Evolutionary conservation across 768 basidiomycete species (phyloP), one percentile per base, ranked within the genome.

Genomic region (Podaxis pistillaris): DNA sequence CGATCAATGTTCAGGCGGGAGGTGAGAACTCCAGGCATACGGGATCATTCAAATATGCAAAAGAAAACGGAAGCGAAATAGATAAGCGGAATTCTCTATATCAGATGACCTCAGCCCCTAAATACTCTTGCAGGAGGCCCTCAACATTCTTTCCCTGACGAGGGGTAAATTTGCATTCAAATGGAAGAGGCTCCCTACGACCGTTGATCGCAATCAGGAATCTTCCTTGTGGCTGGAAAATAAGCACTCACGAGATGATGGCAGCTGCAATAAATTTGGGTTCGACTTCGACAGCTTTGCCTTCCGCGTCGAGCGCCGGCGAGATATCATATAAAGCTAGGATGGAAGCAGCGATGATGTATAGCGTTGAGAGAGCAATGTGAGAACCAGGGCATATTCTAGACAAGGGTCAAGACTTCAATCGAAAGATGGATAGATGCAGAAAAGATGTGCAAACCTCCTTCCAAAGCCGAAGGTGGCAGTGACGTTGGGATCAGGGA

Each of bases 391-490:
- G 64, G 33, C 64, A 64, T 47, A 61, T 56, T 19, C 64, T 64
- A 9, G 51, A 17, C 19, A 3, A 30, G 19, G 52, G 3, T 11
- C 15, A 46, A 41, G 44, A 7, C 7, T 19, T 24, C 9, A 33
- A 13, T 28, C 26, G 24, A 50, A 12, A 11, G 19, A 3, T 1
- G 28, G 9, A 6, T 0, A 24, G 5, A n/a, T 26, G 5, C 28
- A 3, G 9, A 22, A 22, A 24, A 9, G 3, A n/a, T 17, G 44
- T 4, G 37, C 63, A 2, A 17, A 72, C 72, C 71, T 66, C 54
- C 73, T 51, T 15, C 76, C 76, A 63, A 73, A 76, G 0, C 76
- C 76, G 65, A 73, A 77, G 3, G 67, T 69, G 1, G 66, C 67
- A 8, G 65, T 64, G 0, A 66, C 15, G 1, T 22, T 68, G 2